These are phyloP conservation scores for Dalechampia spathulata DNA, from an alignment of 441 rosid genomes.

Conservation along the genomic window DNA sequence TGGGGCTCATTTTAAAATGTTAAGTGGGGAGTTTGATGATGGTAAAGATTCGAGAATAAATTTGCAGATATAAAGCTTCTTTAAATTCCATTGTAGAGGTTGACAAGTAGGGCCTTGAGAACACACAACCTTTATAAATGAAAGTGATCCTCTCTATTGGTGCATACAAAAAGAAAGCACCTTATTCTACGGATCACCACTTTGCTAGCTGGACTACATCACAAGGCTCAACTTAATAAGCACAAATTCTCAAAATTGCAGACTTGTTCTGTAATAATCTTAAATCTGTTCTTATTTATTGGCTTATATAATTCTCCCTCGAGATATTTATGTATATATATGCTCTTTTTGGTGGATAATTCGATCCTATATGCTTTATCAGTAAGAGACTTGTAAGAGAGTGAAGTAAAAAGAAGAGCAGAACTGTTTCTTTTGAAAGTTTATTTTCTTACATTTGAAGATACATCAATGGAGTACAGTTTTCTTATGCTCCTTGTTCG, in stretches of 20 bases:
- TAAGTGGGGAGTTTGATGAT: not conserved
- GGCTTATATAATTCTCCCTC: too few species aligned
- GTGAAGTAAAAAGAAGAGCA: not conserved
- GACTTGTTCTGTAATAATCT: not conserved
- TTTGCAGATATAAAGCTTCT: slow-evolving; percentile 4
- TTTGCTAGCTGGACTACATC: slow-evolving; percentile 8
- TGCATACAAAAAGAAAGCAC: slow-evolving; percentile 17
- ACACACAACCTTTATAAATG: slow-evolving; percentile 12
- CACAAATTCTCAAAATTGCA: not conserved
- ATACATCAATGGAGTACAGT: not conserved
- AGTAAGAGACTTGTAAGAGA: not conserved
- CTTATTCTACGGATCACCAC: slow-evolving; percentile 21
- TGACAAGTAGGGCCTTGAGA: slow-evolving; percentile 8
- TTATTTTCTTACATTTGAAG: slow-evolving; percentile 17
- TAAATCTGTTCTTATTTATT: not conserved
- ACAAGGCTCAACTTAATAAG: not conserved
- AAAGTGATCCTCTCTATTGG: slow-evolving; percentile 25
- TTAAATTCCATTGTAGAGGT: slow-evolving; percentile 3
- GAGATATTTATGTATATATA: too few species aligned
- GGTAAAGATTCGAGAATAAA: slow-evolving; percentile 8
- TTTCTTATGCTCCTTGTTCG: not conserved
- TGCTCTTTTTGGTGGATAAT: too few species aligned
- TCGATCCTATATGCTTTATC: not conserved
- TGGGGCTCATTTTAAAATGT: not conserved
- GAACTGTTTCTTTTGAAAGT: slow-evolving; percentile 9